Conservation (phyloP, 179 eudicot species). For the Amaranthus tricolor region DNA sequence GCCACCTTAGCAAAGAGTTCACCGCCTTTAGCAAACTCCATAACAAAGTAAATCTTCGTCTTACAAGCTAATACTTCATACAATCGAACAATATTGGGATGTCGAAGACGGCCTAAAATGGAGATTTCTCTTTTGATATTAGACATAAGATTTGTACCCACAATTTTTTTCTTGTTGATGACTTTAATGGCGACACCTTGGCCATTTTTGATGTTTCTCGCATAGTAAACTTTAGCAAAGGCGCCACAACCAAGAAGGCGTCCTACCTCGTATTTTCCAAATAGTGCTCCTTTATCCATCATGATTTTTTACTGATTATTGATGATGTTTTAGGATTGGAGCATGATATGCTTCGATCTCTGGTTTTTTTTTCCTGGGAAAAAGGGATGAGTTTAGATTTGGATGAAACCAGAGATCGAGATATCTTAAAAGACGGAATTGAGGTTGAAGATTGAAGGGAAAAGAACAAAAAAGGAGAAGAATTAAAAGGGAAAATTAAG, state of each 20-base stretch:
- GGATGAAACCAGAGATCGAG: background rate
- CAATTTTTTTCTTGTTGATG: conserved; percentile 34
- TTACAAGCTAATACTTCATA: conserved; percentile 40
- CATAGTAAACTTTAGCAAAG: conserved; percentile 41
- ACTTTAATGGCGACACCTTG: conserved; percentile 42
- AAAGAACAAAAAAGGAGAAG: background rate
- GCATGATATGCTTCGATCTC: conserved; percentile 5
- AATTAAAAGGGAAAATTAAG: background rate
- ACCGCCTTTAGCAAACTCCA: conserved; percentile 43
- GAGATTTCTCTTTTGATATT: conserved; percentile 38
- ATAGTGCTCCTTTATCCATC: conserved; percentile 16
- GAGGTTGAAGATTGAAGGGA: background rate
- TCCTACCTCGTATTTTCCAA: conserved; percentile 43
- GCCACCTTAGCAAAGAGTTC: conserved; percentile 49
- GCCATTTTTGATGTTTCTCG: conserved; percentile 30
- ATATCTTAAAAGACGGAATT: background rate
- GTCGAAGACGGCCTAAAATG: conserved; percentile 36
- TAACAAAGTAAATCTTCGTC: conserved; percentile 39
- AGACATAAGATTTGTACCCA: conserved; percentile 20
- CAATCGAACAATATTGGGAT: conserved; percentile 39
- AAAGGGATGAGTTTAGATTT: background rate
- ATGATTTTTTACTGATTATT: no score
- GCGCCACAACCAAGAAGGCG: conserved; percentile 41
- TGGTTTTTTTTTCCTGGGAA: background rate
- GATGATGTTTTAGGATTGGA: background rate